Conservation (phyloP, 345 rosid species). For the Populus simonii region DNA sequence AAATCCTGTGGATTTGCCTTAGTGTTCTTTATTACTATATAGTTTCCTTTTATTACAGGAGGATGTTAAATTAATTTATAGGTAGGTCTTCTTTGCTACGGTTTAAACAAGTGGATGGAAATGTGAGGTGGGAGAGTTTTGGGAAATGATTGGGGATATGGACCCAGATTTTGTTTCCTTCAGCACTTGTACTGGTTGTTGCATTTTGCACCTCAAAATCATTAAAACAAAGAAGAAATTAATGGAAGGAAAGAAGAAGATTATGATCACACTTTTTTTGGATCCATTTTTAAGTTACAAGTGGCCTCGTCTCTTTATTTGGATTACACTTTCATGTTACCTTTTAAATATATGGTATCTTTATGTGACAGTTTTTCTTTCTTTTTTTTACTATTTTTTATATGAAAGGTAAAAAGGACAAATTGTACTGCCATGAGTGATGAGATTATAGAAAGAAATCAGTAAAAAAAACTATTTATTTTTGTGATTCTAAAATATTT, state of each 20-base stretch:
- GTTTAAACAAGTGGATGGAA: background rate
- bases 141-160: conserved; percentile 21
- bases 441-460: background rate
- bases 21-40: background rate
- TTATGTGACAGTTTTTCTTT: background rate
- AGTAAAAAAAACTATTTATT: too few species aligned
- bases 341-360: background rate
- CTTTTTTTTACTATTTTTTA: background rate
- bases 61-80: too few species aligned
- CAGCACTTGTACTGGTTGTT: conserved; percentile 6
- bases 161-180: conserved; percentile 5
- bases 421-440: background rate
- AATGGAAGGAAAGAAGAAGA: background rate
- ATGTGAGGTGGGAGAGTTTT: background rate
- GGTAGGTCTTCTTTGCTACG: background rate
- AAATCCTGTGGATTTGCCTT: background rate
- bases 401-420: background rate
- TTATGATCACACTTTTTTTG: background rate
- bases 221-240: background rate
- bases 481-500: too few species aligned
- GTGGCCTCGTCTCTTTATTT: background rate
- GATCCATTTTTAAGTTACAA: background rate
- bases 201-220: background rate
- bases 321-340: background rate
- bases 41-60: background rate